Base-by-base conservation (phyloP, 768 basidiomycete species). In the Cubamyces lactineus region DNA sequence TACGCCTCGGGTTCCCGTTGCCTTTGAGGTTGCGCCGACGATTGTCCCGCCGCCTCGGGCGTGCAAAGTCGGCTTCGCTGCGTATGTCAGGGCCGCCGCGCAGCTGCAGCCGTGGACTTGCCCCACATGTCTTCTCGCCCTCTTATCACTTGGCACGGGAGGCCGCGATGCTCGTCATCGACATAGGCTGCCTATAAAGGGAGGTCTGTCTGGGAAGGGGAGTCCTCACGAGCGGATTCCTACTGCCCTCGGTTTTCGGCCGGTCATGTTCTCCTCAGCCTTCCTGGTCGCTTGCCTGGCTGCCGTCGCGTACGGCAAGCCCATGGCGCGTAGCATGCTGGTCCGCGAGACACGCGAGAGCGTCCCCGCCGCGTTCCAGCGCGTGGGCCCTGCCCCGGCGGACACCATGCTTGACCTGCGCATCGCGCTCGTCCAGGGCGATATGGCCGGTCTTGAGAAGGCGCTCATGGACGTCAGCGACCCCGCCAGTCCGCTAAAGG, bases 391-490 rank as follows among this genome's bases (percentile, higher is more conserved):
- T 23, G 75, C 77, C 5, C 51, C 72, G 13, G 61, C 67, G 1
- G 70, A 74, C 58, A 64, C 71, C 3, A 64, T 69, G 21, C 69
- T 82, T 28, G 73, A 72, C 57, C 69, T 80, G 54, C 75, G 76
- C 55, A 64, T 80, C 52, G 77, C 73, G n/a, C 71, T 80, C 54
- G 69, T 69, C 39, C 74, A 75, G 60, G 72, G 63, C 53, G 69
- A 80, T 62, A 73, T 74, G 30, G 65, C 59, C 8, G 78, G 78
- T 8, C 75, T 80, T 26, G 72, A 78, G 65, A 68, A 74, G 56
- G 71, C 70, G 16, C 72, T 79, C 30, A 67, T 71, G 62, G 76
- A 71, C 46, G 76, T 79, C 67, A 77, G 75, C 63, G 74, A 73
- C 5, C 78, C 79, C 7, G 66, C 68, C n/a, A 79, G 71, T 64